Conservation (phyloP, 148 eudicot species). For the Fallopia convolvulus region DNA sequence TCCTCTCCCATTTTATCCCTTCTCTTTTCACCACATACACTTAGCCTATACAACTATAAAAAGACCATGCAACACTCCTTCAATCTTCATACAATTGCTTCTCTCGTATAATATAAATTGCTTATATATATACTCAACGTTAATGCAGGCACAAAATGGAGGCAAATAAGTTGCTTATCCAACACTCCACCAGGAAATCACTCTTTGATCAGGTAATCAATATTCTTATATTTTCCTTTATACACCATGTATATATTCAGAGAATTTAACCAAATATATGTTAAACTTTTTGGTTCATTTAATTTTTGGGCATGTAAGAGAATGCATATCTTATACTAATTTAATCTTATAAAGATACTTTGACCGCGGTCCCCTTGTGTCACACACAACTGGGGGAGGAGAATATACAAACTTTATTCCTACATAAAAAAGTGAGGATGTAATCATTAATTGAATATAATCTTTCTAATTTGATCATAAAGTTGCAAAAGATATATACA, state of each 20-base stretch:
- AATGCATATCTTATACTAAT: no score
- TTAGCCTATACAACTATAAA: background rate
- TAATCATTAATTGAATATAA: conserved; percentile 10
- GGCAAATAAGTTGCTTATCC: background rate
- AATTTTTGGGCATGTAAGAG: background rate
- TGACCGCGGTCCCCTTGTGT: conserved; percentile 2
- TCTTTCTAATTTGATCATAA: background rate
- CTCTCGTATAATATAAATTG: no score
- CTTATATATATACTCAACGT: background rate
- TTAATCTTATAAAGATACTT: background rate
- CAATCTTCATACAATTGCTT: background rate
- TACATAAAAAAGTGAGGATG: background rate
- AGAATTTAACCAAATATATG: no score
- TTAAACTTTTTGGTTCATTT: no score
- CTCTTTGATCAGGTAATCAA: conserved; percentile 5
- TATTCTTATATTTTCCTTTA: background rate
- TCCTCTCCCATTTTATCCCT: background rate
- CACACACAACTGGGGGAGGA: background rate
- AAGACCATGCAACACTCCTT: background rate
- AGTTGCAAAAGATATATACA: background rate
- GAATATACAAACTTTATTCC: conserved; percentile 10
- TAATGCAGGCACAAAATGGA: background rate
- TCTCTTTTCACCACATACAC: background rate
- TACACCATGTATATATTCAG: background rate
- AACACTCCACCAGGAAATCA: conserved; percentile 3